Evolutionary conservation across 257 asterid genomes (phyloP), one percentile per base, ranked within the genome.

Genomic region (Plectranthus barbatus): DNA sequence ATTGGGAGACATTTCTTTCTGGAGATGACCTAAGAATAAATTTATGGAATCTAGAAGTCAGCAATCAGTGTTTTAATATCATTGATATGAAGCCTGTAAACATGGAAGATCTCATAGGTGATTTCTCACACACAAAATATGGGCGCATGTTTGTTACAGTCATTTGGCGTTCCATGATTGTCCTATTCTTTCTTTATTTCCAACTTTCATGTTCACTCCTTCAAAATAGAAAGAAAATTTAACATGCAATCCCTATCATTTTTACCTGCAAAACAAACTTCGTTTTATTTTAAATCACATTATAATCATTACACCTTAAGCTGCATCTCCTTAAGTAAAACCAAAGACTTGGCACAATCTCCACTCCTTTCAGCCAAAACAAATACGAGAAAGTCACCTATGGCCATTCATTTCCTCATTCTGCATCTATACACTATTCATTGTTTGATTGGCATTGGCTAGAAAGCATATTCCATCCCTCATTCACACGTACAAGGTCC

Each of bases 91-190:
- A 85, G 84, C 96, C 96, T 48, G 70, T 57, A 45, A 78, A 76
- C 64, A 85, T 85, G 92, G 96, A 83, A 70, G 95, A 86, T 66
- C 95, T 88, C 68, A 78, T 74, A 65, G 96, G 96, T 88, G 67
- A 75, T 44, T 64, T 59, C 44, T 15, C 54, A 18, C 29, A 33
- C 64, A 39, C 24, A 56, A 29, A 47, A 24, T 64, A 21, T 20
- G 41, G 19, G 33, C 39, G 7, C 21, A 33, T 29, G 44, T 62
- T 51, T 60, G 15, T 63, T 58, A 39, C 53, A 54, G 53, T 60
- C 53, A 42, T 21, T 5, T 19, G 10, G 24, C 53, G 24, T 39
- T 51, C 54, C 54, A 21, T 47, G 19, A 14, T 46, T 42, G 42
- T 29, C 15, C n/a, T 53, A 21, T 9, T 40, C 42, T 40, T 29